A percentile compares a stretch with the other conserved stretches of the same genome.
These are phyloP conservation scores for Lecanicillium sp. DNA, from an alignment of 2,329 filamentous ascomycete species.

Conservation along the genomic window DNA sequence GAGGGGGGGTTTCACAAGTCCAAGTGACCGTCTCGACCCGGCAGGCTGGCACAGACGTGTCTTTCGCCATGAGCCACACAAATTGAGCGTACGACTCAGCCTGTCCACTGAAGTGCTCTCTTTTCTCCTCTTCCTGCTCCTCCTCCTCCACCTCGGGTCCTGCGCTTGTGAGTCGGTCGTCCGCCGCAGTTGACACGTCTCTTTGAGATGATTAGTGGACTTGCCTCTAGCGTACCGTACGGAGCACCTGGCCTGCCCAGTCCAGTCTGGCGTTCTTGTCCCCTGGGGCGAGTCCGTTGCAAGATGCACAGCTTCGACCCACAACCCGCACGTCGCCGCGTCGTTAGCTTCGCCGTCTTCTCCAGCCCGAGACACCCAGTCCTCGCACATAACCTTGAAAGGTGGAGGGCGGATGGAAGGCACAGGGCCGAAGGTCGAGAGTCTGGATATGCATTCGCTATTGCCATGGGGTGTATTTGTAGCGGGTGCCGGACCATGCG, in stretches of 20 bases:
- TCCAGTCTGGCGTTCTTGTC: constrained; percentile 3
- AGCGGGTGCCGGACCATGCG: too few relatives aligned
- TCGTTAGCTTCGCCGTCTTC: constrained; percentile 5
- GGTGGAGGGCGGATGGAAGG: not conserved
- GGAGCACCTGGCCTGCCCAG: not conserved
- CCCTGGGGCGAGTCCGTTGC: constrained; percentile 4
- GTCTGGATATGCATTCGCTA: not conserved
- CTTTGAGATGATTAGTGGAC: not conserved
- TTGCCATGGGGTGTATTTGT: not conserved
- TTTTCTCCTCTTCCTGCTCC: not conserved
- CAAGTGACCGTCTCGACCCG: constrained; percentile 3
- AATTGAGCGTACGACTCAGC: not conserved
- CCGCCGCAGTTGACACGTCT: constrained; percentile 6
- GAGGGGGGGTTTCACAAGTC: not conserved
- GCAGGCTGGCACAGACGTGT: not conserved
- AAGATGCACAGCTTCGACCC: constrained; percentile 6
- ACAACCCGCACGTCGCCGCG: constrained; percentile 4
- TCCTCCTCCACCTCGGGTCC: not conserved
- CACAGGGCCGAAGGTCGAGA: too few relatives aligned
- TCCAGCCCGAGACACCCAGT: not conserved
- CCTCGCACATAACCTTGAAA: not conserved
- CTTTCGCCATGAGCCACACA: constrained; percentile 1
- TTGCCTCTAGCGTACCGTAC: too few relatives aligned
- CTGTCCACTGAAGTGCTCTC: not conserved
- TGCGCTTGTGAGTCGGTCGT: not conserved